Percentiles rank a stretch among this genome's conserved stretches.
phyloP scores from a whole-genome alignment of 805 yeast species.

The Monosporozyma unispora region DNA sequence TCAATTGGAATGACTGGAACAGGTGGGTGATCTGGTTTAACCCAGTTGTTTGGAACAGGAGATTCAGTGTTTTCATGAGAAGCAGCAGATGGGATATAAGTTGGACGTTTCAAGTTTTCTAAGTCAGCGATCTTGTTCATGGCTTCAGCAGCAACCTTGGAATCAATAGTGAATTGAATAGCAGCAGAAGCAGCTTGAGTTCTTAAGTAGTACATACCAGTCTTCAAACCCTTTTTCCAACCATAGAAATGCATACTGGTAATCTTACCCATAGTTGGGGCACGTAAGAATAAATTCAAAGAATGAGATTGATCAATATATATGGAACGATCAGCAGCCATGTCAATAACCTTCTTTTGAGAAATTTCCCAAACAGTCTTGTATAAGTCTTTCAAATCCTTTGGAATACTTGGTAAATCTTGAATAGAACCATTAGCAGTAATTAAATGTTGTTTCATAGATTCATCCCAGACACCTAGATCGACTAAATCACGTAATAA shows the following conservation, averaged over 20 bases:
- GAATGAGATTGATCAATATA: constrained; percentile 88
- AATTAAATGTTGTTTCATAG: constrained; percentile 67
- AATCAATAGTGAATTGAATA: constrained; percentile 75
- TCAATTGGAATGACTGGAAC: constrained; percentile 3
- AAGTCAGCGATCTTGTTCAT: constrained; percentile 27
- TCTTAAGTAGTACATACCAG: constrained; percentile 93
- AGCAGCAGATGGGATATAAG: constrained; percentile 19
- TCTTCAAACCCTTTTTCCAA: constrained; percentile 93
- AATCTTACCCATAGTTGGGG: constrained; percentile 89
- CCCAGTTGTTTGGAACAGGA: neutral
- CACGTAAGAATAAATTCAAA: constrained; percentile 72
- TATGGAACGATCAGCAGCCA: constrained; percentile 76
- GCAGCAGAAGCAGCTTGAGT: constrained; percentile 97
- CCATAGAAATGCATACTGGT: constrained; percentile 96
- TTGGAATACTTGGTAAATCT: constrained; percentile 55
- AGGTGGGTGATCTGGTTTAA: constrained; percentile 2
- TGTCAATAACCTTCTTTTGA: constrained; percentile 71
- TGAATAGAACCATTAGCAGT: constrained; percentile 78
- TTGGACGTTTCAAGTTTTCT: constrained; percentile 31
- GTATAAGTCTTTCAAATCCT: constrained; percentile 62
- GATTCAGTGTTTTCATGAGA: neutral
- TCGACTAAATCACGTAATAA: constrained; percentile 70
- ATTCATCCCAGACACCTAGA: constrained; percentile 71
- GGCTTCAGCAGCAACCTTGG: constrained; percentile 45
- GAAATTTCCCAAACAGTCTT: constrained; percentile 95